Evolutionary conservation across 2,329 filamentous ascomycete genomes (phyloP).

Genomic region (Colletotrichum chlorophyti): DNA sequence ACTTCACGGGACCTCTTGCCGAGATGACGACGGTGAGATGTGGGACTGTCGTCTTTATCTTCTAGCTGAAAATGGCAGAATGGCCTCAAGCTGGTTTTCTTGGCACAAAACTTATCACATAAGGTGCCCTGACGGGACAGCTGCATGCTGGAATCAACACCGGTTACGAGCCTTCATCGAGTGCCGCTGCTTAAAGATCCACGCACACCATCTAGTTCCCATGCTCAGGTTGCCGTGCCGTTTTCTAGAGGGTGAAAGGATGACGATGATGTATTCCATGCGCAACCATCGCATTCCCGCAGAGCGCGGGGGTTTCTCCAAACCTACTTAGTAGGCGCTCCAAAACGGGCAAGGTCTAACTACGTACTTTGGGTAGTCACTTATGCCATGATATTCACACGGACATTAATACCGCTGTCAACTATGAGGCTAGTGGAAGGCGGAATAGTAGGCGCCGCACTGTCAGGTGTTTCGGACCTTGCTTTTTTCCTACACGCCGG

Average conservation of each 20-base stretch:
- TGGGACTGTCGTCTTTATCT: too few relatives aligned
- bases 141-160: too few relatives aligned
- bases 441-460: background rate
- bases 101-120: too few relatives aligned
- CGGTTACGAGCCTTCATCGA: background rate
- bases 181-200: background rate
- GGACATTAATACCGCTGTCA: slow-evolving; percentile 11
- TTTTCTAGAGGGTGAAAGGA: background rate
- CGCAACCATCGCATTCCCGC: slow-evolving; percentile 6
- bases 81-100: too few relatives aligned
- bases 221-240: slow-evolving; percentile 1
- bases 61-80: too few relatives aligned
- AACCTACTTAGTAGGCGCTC: background rate
- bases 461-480: too few relatives aligned
- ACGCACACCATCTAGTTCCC: slow-evolving; percentile 4
- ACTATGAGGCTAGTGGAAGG: background rate
- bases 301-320: slow-evolving; percentile 4
- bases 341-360: background rate
- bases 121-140: too few relatives aligned
- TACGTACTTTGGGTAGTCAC: too few relatives aligned
- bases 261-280: slow-evolving; percentile 12
- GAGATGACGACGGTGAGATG: too few relatives aligned
- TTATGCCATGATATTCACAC: background rate
- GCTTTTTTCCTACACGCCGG: slow-evolving; percentile 1
- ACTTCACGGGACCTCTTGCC: too few relatives aligned